Evolutionary conservation across 1,139 yeast species (phyloP), one percentile per base, ranked within the genome.

Genomic region (Hanseniaspora sp.): DNA sequence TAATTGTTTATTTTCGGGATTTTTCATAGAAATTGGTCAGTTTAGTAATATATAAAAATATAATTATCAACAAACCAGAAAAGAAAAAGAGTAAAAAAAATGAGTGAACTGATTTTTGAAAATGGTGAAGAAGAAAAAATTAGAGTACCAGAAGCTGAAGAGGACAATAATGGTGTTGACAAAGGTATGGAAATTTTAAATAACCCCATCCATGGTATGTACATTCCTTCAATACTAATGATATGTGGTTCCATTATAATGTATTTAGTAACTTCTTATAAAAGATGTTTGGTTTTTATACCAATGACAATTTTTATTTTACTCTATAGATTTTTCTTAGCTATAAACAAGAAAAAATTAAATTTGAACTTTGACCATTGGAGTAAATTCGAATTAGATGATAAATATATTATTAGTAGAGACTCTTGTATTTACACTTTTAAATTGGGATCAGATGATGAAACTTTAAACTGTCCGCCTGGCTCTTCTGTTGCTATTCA

Each of bases 361-460:
- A 75, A 83, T 4, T 63, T 80, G 52, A 75, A 74, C 55, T 61
- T 72, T 1, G 73, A 76, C 43, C 74, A 72, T 57, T 84, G 87
- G 82, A 76, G 74, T 54, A 75, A 78, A 28, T 75, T 83, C 61
- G 92, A 84, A 66, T 71, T 84, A 59, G 71, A 79, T 48, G 92
- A 84, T 61, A 83, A 81, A 67, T 84, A 90, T 1, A 71, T 84
- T 54, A 74, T 84, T 56, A 78, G 83, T 17, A 80, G 75, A 61
- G 80, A 83, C 68, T 68, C 82, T 5, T 88, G 88, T 46, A 82
- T 84, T 58, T 84, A 83, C 65, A 73, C 92, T 56, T 84, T 84
- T 70, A 79, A 78, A 63, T 71, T 84, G 62, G 71, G 71, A 58
- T 74, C 79, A 55, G 80, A 78, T 7, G 75, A 77, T 52, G 88